Percentiles rank a stretch among this genome's conserved stretches.
phyloP scores from a whole-genome alignment of 2,329 filamentous ascomycete genomes.

The Colletotrichum tofieldiae region DNA sequence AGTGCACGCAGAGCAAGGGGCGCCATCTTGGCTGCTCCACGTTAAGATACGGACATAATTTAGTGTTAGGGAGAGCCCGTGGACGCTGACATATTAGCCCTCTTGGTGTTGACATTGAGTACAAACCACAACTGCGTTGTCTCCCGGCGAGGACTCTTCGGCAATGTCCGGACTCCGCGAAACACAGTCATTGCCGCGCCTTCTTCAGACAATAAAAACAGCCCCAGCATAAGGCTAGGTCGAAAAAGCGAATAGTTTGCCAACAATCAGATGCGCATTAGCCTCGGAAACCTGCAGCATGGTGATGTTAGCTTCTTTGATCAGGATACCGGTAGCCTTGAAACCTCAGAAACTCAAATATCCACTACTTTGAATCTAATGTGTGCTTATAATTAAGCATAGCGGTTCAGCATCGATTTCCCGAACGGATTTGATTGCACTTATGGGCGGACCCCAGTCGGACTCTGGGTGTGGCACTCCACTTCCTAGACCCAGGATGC shows the following conservation, averaged over 20 bases:
- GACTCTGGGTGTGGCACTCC: background rate
- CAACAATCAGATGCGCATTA: too few species aligned
- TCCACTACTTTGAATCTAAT: background rate
- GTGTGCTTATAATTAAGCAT: constrained; percentile 31
- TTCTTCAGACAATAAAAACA: background rate
- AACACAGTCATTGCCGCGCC: background rate
- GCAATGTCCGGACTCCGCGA: background rate
- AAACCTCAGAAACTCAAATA: background rate
- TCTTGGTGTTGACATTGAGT: background rate
- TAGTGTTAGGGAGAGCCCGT: constrained; percentile 4
- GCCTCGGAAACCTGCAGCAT: too few species aligned
- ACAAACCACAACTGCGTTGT: too few species aligned
- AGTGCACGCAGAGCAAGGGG: background rate
- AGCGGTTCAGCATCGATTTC: background rate
- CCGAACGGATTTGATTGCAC: constrained; percentile 3
- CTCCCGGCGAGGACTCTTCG: background rate
- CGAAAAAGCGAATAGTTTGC: background rate
- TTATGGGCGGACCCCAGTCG: background rate
- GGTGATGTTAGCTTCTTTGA: too few species aligned
- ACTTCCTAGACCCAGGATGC: too few species aligned
- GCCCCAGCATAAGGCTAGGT: background rate
- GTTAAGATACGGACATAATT: constrained; percentile 10
- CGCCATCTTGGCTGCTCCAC: constrained; percentile 11
- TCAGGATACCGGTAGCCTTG: too few species aligned
- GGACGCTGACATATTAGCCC: background rate